phyloP scores from a whole-genome alignment of 768 basidiomycete species.

The Rhodosporidiobolus odoratus region DNA sequence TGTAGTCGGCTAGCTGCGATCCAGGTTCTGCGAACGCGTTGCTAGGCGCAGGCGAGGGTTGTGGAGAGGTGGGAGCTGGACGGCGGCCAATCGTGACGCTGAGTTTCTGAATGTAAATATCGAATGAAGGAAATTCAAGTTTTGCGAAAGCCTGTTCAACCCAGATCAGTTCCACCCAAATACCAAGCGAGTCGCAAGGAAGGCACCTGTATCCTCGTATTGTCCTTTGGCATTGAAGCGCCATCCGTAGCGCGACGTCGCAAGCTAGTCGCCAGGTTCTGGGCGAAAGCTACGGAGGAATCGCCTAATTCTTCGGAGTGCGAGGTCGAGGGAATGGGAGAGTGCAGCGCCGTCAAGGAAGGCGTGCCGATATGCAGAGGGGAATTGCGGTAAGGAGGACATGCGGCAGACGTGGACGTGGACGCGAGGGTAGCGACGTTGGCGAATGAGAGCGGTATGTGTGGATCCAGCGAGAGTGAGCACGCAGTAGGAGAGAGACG shows the following conservation, averaged over 20 bases:
- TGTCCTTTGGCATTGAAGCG: not conserved
- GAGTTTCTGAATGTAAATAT: constrained; percentile 94
- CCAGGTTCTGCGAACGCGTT: constrained; percentile 1
- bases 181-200: too few relatives aligned
- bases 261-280: constrained; percentile 4
- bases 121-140: constrained; percentile 87
- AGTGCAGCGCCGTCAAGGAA: too few relatives aligned
- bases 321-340: too few relatives aligned
- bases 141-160: constrained; percentile 73
- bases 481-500: not conserved
- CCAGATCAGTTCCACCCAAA: constrained; percentile 42
- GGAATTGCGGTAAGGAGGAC: not conserved
- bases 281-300: not conserved
- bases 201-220: constrained; percentile 24
- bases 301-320: not conserved
- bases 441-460: constrained; percentile 19
- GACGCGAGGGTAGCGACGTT: constrained; percentile 19
- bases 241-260: not conserved
- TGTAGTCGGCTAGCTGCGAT: not conserved
- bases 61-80: constrained; percentile 50
- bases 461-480: not conserved
- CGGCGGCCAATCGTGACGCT: constrained; percentile 88
- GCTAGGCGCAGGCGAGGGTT: not conserved
- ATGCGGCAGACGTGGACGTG: not conserved
- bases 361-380: too few relatives aligned